phyloP scores from a whole-genome alignment of 768 basidiomycete species.

The Pleurotus eryngii region DNA sequence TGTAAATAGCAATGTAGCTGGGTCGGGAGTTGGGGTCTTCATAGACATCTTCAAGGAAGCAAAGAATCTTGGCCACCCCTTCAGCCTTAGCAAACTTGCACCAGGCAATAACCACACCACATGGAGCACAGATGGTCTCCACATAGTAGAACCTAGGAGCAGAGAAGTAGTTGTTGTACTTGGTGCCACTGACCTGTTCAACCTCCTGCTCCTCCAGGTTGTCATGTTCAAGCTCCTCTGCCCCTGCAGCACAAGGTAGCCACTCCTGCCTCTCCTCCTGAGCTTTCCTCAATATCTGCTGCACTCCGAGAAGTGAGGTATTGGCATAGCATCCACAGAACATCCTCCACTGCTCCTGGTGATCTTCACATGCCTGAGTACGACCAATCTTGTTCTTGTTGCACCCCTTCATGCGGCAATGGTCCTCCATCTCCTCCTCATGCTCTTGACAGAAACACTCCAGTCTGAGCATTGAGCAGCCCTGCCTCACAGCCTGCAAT shows the following conservation, averaged over 20 bases:
- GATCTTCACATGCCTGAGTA: slow-evolving; percentile 2
- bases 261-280: background rate
- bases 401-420: slow-evolving; percentile 7
- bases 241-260: slow-evolving; percentile 6
- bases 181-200: slow-evolving; percentile 13
- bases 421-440: background rate
- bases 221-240: slow-evolving; percentile 9
- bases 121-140: slow-evolving; percentile 11
- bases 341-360: background rate
- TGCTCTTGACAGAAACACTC: background rate
- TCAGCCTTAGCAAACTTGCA: slow-evolving; percentile 25
- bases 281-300: background rate
- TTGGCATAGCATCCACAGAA: background rate
- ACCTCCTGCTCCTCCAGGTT: background rate
- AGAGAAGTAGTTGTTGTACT: slow-evolving; percentile 24
- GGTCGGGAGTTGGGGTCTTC: slow-evolving; percentile 14
- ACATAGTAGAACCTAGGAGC: slow-evolving; percentile 8
- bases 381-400: background rate
- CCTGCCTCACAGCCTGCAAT: slow-evolving; percentile 1
- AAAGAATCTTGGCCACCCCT: slow-evolving; percentile 18
- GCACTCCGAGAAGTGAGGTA: background rate
- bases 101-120: slow-evolving; percentile 26
- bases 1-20: slow-evolving; percentile 22
- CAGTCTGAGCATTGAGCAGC: slow-evolving; percentile 5
- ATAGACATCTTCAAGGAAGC: slow-evolving; percentile 17